These are phyloP conservation scores for Senecio squalidus DNA, from an alignment of 140 eudicot species.

Conservation along the genomic window DNA sequence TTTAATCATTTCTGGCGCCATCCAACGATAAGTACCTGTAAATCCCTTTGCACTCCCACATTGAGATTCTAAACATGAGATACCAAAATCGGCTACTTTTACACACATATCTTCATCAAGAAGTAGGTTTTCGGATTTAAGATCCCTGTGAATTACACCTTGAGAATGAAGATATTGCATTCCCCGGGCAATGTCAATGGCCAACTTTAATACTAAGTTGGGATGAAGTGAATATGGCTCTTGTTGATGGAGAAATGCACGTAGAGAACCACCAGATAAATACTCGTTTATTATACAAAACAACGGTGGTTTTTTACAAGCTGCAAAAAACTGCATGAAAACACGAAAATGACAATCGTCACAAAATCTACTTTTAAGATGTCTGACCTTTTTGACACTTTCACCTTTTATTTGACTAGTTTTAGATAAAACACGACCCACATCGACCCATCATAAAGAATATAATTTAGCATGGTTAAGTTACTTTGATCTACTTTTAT, in stretches of 20 bases:
- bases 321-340: slow-evolving; percentile 75
- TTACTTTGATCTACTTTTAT: too few relatives aligned
- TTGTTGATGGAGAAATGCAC: slow-evolving; percentile 88
- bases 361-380: too few relatives aligned
- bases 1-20: slow-evolving; percentile 98
- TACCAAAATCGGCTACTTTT: slow-evolving; percentile 96
- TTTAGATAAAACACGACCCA: neutral
- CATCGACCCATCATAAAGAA: neutral
- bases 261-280: slow-evolving; percentile 76
- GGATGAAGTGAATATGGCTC: slow-evolving; percentile 81
- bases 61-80: slow-evolving; percentile 91
- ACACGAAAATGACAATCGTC: slow-evolving; percentile 1
- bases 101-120: slow-evolving; percentile 83
- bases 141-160: slow-evolving; percentile 91
- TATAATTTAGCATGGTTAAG: too few relatives aligned
- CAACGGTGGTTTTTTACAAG: slow-evolving; percentile 91
- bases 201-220: slow-evolving; percentile 58
- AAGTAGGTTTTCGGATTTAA: slow-evolving; percentile 85
- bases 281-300: slow-evolving; percentile 96
- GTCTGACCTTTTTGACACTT: neutral
- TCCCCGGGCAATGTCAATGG: slow-evolving; percentile 85
- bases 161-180: slow-evolving; percentile 92
- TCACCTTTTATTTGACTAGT: neutral
- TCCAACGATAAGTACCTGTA: slow-evolving; percentile 98
- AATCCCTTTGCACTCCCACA: slow-evolving; percentile 88